Conservation (phyloP, 2,329 filamentous ascomycete genomes). For the Paecilomyces fulvus region DNA sequence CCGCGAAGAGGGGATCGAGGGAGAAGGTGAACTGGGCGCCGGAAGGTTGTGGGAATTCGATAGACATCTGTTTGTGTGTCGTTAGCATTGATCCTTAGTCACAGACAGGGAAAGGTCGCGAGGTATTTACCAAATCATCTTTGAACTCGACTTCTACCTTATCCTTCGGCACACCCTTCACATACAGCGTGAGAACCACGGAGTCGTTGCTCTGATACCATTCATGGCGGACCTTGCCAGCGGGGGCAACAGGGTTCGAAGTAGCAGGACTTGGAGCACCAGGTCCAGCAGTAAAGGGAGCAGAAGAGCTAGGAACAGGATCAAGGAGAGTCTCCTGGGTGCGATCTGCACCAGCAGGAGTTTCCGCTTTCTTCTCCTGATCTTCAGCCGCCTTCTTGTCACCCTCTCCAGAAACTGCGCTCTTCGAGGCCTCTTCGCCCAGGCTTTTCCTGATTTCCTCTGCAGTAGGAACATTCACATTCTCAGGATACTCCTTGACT, state of each 20-base stretch:
- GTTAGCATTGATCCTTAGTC: conserved; percentile 9
- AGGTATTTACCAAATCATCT: conserved; percentile 33
- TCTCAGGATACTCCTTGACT: conserved; percentile 46
- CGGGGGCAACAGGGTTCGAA: conserved; percentile 19
- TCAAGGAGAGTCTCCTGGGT: conserved; percentile 3
- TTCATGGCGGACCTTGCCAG: conserved; percentile 57
- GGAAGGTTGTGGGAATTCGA: conserved; percentile 50
- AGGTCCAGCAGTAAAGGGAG: conserved; percentile 4
- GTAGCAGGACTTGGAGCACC: conserved; percentile 3
- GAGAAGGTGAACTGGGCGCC: conserved; percentile 51
- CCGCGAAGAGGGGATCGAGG: conserved; percentile 58
- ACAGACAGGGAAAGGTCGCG: conserved; percentile 11
- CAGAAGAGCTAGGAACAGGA: conserved; percentile 2
- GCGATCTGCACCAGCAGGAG: conserved; percentile 1
- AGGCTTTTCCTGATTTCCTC: conserved; percentile 29
- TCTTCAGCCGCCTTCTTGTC: conserved; percentile 2
- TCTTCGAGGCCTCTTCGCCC: conserved; percentile 14
- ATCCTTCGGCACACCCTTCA: conserved; percentile 55
- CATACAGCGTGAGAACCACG: conserved; percentile 57
- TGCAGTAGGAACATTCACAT: conserved; percentile 36
- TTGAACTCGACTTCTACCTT: conserved; percentile 46
- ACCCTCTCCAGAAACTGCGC: conserved; percentile 9
- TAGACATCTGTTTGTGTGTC: conserved; percentile 24
- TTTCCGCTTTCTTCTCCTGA: conserved; percentile 3
- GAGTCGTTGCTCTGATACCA: conserved; percentile 59